These are phyloP conservation scores for Saccharomycopsis guyanensis DNA, from an alignment of 805 yeast species.

Conservation along the genomic window DNA sequence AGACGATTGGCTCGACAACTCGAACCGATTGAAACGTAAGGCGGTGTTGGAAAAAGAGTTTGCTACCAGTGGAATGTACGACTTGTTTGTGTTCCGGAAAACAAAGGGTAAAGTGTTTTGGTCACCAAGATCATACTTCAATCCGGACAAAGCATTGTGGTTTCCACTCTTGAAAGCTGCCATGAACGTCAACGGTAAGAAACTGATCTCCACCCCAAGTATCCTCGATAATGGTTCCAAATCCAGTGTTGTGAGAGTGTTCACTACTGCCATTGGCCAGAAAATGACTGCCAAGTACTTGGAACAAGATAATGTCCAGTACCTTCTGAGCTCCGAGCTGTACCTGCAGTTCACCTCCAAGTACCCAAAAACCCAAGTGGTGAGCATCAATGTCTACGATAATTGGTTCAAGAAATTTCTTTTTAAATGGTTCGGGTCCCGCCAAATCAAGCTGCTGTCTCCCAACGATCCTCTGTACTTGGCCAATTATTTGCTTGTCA, in stretches of 20 bases:
- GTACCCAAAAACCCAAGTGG: conserved; percentile 55
- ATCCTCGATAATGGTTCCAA: conserved; percentile 32
- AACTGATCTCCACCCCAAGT: conserved; percentile 17
- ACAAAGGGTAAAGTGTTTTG: conserved; percentile 80
- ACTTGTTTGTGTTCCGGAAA: conserved; percentile 54
- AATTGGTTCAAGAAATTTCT: conserved; percentile 60
- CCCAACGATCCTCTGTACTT: conserved; percentile 33
- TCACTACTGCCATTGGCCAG: conserved; percentile 64
- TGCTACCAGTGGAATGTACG: conserved; percentile 60
- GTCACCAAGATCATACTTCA: conserved; percentile 77
- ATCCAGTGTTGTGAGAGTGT: conserved; percentile 57
- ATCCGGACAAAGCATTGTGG: conserved; percentile 59
- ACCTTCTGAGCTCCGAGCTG: conserved; percentile 33
- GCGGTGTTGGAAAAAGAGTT: conserved; percentile 54
- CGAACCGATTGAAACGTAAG: conserved; percentile 36
- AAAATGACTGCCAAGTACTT: conserved; percentile 58
- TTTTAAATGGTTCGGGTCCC: conserved; percentile 41
- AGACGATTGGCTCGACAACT: conserved; percentile 41
- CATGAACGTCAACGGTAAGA: conserved; percentile 33
- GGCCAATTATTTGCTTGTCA: conserved; percentile 53
- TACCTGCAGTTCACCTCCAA: conserved; percentile 32
- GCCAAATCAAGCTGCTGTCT: conserved; percentile 35
- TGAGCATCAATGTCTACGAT: conserved; percentile 73
- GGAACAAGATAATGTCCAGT: conserved; percentile 32
- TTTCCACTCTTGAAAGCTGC: conserved; percentile 63